Percentiles rank a stretch among this genome's conserved stretches.
These are phyloP conservation scores for Dictyostelium firmibasis DNA, from an alignment of 78 protist species.

Conservation along the genomic window DNA sequence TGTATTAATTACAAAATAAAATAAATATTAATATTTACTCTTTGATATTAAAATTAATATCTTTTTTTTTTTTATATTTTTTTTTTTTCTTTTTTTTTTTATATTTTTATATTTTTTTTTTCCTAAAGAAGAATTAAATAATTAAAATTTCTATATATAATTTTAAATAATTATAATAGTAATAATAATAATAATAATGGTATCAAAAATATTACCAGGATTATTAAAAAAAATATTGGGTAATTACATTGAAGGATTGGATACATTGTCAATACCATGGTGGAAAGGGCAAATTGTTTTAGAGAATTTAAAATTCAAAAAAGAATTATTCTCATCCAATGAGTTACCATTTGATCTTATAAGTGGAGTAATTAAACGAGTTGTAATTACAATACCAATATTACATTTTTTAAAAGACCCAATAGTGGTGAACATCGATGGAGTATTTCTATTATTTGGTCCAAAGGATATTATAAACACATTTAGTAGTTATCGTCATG, in stretches of 20 bases:
- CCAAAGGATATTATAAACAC: conserved; percentile 11
- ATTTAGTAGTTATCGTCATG: neutral
- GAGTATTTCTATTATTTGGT: conserved; percentile 36
- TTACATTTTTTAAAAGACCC: conserved; percentile 33
- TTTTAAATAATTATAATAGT: neutral
- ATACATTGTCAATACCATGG: conserved; percentile 48
- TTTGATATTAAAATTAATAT: too few relatives aligned
- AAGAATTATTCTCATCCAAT: conserved; percentile 18
- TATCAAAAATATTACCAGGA: conserved; percentile 64
- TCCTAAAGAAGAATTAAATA: too few relatives aligned
- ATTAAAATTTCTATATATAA: too few relatives aligned
- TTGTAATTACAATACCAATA: conserved; percentile 20
- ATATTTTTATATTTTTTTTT: too few relatives aligned
- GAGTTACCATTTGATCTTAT: conserved; percentile 52
- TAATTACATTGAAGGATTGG: conserved; percentile 43
- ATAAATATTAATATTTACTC: too few relatives aligned
- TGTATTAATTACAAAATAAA: too few relatives aligned
- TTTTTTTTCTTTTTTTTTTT: too few relatives aligned
- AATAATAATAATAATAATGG: conserved; percentile 12
- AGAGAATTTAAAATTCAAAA: conserved; percentile 56
- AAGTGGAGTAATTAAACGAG: conserved; percentile 39
- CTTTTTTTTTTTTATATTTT: too few relatives aligned
- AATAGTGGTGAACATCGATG: conserved; percentile 53
- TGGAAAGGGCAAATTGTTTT: conserved; percentile 65
- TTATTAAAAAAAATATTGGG: conserved; percentile 47